A percentile compares a stretch with the other conserved stretches of the same genome.
These are phyloP conservation scores for Endoconidiophora polonica DNA, from an alignment of 2,329 filamentous ascomycete genomes.

Conservation along the genomic window DNA sequence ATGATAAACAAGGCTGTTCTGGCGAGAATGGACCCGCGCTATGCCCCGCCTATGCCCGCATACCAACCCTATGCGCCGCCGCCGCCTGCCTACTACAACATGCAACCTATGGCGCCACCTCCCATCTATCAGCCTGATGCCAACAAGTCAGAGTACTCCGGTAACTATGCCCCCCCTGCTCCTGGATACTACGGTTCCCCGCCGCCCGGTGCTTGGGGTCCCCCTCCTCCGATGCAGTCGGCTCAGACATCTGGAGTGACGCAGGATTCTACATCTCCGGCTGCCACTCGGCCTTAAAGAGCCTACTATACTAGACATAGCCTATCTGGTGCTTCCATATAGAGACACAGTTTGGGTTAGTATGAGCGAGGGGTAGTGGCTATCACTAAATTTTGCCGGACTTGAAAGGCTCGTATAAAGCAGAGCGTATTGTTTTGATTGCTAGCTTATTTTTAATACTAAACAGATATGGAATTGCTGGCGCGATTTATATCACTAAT, in stretches of 20 bases:
- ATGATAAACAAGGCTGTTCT: constrained; percentile 32
- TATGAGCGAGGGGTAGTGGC: no score
- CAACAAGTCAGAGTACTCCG: constrained; percentile 33
- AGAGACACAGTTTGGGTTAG: no score
- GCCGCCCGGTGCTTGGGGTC: constrained; percentile 16
- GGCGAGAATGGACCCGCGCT: constrained; percentile 31
- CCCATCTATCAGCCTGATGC: constrained; percentile 40
- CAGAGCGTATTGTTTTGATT: no score
- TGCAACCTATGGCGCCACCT: constrained; percentile 37
- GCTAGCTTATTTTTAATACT: no score
- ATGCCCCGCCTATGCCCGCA: constrained; percentile 26
- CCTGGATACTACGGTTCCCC: constrained; percentile 1
- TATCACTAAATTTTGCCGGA: no score
- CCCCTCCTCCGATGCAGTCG: constrained; percentile 1
- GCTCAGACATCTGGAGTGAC: constrained; percentile 1
- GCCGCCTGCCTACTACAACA: constrained; percentile 24
- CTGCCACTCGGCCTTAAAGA: not conserved
- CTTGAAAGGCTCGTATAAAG: no score
- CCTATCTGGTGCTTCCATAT: no score
- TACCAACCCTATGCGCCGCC: constrained; percentile 26
- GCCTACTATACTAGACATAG: no score
- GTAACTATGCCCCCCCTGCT: constrained; percentile 25
- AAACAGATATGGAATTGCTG: no score
- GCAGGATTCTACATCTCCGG: constrained; percentile 11
- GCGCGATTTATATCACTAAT: no score